Conservation (phyloP, 352 stramenopile genomes). For the Lagenidium giganteum region DNA sequence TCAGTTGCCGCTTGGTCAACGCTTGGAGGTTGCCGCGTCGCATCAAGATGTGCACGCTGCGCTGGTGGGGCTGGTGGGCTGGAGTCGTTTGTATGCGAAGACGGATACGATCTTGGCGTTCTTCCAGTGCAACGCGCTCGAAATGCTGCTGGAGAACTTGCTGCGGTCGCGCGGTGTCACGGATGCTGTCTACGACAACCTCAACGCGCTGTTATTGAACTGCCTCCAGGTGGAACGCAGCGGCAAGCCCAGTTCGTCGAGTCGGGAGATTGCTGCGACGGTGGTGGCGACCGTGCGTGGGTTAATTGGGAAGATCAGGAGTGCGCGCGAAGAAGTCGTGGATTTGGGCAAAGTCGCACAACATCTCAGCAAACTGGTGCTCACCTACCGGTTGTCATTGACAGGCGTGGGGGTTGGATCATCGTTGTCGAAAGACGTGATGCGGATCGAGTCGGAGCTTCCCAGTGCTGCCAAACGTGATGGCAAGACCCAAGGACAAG, state of each 20-base stretch:
- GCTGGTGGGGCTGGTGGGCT: conserved; percentile 66
- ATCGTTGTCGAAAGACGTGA: conserved; percentile 35
- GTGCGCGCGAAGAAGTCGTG: conserved; percentile 9
- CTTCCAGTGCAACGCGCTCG: conserved; percentile 64
- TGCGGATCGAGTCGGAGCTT: conserved; percentile 46
- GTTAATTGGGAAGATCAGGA: conserved; percentile 22
- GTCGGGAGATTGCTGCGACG: conserved; percentile 32
- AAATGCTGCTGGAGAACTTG: conserved; percentile 56
- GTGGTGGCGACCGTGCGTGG: conserved; percentile 35
- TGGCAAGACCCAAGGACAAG: conserved; percentile 54
- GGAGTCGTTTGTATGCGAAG: conserved; percentile 57
- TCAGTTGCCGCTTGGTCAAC: conserved; percentile 41
- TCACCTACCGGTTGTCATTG: conserved; percentile 40
- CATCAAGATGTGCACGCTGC: conserved; percentile 66
- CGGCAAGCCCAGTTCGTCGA: conserved; percentile 17
- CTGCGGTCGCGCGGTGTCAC: conserved; percentile 27
- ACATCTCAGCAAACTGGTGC: conserved; percentile 47
- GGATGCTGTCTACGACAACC: conserved; percentile 46
- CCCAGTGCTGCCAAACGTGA: conserved; percentile 31
- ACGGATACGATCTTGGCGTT: conserved; percentile 63
- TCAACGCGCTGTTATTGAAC: conserved; percentile 53
- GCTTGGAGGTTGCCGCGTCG: conserved; percentile 62
- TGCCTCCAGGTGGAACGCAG: conserved; percentile 42
- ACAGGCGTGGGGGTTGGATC: conserved; percentile 36
- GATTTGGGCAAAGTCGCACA: conserved; percentile 19